Conservation (phyloP, 108 stramenopile genomes). For the Aurantiochytrium sp. region DNA sequence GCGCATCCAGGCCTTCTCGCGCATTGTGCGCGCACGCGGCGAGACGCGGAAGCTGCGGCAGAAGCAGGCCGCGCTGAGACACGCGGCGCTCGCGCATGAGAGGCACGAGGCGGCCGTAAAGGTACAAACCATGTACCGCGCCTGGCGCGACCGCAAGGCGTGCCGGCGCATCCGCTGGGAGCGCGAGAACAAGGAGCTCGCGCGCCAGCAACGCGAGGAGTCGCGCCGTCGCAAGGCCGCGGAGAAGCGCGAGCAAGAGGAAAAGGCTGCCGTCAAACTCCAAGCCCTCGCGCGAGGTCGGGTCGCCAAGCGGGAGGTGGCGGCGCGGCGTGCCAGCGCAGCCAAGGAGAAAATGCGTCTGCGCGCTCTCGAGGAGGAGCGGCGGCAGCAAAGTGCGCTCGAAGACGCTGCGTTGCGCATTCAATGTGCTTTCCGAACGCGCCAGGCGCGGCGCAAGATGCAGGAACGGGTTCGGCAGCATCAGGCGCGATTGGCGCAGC, state of each 20-base stretch:
- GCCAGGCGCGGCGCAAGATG: neutral
- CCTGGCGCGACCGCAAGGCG: neutral
- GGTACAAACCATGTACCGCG: neutral
- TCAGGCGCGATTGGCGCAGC: neutral
- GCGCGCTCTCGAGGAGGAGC: neutral
- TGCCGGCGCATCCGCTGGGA: neutral
- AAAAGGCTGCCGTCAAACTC: neutral
- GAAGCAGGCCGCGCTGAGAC: neutral
- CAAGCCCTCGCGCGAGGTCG: neutral
- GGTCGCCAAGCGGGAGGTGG: neutral
- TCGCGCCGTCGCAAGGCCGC: neutral
- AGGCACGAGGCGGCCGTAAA: neutral
- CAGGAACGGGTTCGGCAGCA: neutral
- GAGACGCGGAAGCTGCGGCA: neutral
- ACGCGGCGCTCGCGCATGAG: neutral
- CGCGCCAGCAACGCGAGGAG: neutral
- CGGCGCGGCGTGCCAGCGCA: neutral
- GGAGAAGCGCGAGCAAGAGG: neutral
- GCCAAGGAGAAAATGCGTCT: neutral
- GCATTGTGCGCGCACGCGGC: neutral
- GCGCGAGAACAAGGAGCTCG: neutral
- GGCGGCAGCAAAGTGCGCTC: neutral
- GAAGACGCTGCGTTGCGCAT: conserved; percentile 10
- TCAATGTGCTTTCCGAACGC: neutral
- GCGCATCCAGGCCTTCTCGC: neutral